These are phyloP conservation scores for Seminavis robusta DNA, from an alignment of 108 stramenopile species.

Conservation along the genomic window DNA sequence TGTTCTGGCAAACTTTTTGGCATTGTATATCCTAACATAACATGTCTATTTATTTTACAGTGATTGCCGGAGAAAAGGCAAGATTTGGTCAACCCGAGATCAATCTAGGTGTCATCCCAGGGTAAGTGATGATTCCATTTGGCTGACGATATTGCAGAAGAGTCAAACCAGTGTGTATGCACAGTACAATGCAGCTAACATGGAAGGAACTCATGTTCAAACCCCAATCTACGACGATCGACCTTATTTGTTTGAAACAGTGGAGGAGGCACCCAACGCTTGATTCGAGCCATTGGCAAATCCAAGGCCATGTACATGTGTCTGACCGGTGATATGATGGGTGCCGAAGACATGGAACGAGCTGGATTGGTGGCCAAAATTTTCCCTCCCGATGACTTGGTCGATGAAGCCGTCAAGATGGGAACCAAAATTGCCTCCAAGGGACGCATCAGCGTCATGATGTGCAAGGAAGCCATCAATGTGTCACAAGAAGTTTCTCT, in stretches of 20 bases:
- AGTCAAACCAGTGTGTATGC: no score
- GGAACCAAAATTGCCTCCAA: slow-evolving; percentile 87
- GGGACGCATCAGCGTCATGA: slow-evolving; percentile 75
- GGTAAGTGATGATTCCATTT: no score
- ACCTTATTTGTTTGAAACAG: no score
- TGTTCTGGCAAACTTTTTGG: no score
- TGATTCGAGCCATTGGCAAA: slow-evolving; percentile 96
- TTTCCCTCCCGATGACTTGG: slow-evolving; percentile 64
- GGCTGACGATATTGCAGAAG: no score
- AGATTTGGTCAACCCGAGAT: slow-evolving; percentile 99
- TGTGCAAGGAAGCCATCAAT: slow-evolving; percentile 97
- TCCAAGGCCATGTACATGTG: slow-evolving; percentile 98
- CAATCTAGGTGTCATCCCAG: slow-evolving; percentile 95
- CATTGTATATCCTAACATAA: no score
- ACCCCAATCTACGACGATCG: no score
- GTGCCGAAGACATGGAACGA: slow-evolving; percentile 83
- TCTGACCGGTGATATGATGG: slow-evolving; percentile 91
- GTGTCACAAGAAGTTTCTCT: slow-evolving; percentile 93
- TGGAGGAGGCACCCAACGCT: slow-evolving; percentile 94
- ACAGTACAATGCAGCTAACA: no score
- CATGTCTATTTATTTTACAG: no score
- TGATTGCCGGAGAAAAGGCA: slow-evolving; percentile 90
- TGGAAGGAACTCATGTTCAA: no score
- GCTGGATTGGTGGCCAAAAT: slow-evolving; percentile 93
- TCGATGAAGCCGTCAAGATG: slow-evolving; percentile 90